Evolutionary conservation across 2,329 filamentous ascomycete species (phyloP).

Genomic region (Pseudogymnoascus sp.): DNA sequence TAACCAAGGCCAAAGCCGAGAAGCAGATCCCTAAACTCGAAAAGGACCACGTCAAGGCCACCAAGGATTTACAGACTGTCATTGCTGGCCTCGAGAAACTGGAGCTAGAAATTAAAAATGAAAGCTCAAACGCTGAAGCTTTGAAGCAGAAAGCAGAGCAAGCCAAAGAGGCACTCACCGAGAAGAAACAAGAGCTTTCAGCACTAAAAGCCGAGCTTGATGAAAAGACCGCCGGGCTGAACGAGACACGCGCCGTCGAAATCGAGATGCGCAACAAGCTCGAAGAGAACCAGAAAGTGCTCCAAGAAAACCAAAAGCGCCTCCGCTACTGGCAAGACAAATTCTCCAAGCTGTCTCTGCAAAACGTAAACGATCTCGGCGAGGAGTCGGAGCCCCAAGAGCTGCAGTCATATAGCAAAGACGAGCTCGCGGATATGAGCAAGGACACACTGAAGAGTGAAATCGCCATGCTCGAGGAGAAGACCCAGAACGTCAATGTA

Average conservation of each 20-base stretch:
- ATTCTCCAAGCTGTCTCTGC: slow-evolving; percentile 69
- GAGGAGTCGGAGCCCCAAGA: slow-evolving; percentile 46
- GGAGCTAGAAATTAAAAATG: slow-evolving; percentile 67
- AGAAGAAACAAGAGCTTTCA: slow-evolving; percentile 72
- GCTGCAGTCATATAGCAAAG: slow-evolving; percentile 68
- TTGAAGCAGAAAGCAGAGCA: slow-evolving; percentile 68
- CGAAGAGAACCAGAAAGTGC: slow-evolving; percentile 86
- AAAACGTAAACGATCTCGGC: slow-evolving; percentile 67
- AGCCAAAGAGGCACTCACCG: slow-evolving; percentile 66
- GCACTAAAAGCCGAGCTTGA: slow-evolving; percentile 78
- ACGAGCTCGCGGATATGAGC: slow-evolving; percentile 55
- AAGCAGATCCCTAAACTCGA: slow-evolving; percentile 84
- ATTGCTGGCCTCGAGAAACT: slow-evolving; percentile 66
- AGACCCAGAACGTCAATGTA: slow-evolving; percentile 75
- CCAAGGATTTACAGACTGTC: slow-evolving; percentile 67
- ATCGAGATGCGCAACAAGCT: slow-evolving; percentile 99
- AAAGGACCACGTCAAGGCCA: slow-evolving; percentile 70
- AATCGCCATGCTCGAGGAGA: slow-evolving; percentile 60
- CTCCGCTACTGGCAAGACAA: slow-evolving; percentile 85
- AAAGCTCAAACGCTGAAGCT: slow-evolving; percentile 65
- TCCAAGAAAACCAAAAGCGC: slow-evolving; percentile 77
- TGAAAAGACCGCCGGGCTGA: slow-evolving; percentile 74
- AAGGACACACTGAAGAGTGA: slow-evolving; percentile 59
- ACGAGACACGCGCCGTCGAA: slow-evolving; percentile 78
- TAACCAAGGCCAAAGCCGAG: slow-evolving; percentile 83